phyloP scores from a whole-genome alignment of 257 asterid species.

The Ligustrum vulgare region DNA sequence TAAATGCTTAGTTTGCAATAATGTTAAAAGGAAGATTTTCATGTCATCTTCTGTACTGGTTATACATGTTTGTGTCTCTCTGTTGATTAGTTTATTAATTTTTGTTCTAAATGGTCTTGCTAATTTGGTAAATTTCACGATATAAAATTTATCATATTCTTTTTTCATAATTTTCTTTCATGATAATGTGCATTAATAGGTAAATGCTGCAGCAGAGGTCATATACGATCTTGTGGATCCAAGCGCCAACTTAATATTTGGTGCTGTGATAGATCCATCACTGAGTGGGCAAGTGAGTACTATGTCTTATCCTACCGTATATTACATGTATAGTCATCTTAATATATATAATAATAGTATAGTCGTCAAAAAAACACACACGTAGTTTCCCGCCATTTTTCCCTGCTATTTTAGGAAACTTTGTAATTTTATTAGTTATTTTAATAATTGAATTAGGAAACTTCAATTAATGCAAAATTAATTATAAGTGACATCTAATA shows the following conservation, averaged over 20 bases:
- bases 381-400: too few relatives aligned
- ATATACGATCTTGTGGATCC: conserved; percentile 96
- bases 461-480: too few relatives aligned
- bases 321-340: not conserved
- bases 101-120: not conserved
- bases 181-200: conserved; percentile 38
- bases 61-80: not conserved
- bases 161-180: conserved; percentile 3
- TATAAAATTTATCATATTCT: not conserved
- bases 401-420: too few relatives aligned
- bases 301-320: not conserved
- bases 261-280: conserved; percentile 88
- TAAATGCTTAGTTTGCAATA: not conserved
- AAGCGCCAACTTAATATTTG: conserved; percentile 90
- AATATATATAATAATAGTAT: too few relatives aligned
- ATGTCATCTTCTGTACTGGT: conserved; percentile 1
- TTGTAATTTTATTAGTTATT: too few relatives aligned
- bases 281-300: conserved; percentile 83
- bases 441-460: too few relatives aligned
- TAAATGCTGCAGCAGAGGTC: conserved; percentile 94
- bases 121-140: not conserved
- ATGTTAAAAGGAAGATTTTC: conserved; percentile 1
- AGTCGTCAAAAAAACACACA: too few relatives aligned
- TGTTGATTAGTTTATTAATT: not conserved
- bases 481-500: too few relatives aligned